Evolutionary conservation across 208 protist species (phyloP).

Genomic region (Trypanosoma brucei): DNA sequence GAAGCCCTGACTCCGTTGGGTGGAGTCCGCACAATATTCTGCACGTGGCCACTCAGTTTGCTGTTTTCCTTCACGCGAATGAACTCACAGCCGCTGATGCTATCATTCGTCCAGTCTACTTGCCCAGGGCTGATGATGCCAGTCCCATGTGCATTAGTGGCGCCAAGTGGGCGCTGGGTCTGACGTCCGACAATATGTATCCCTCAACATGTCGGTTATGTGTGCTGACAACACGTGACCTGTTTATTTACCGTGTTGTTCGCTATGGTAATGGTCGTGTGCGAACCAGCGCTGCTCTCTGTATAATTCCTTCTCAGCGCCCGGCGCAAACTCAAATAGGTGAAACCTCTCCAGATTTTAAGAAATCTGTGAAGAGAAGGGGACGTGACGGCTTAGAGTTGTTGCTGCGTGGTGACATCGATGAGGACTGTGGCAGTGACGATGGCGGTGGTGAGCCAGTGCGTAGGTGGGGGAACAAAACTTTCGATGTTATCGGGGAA

Average conservation of each 20-base stretch:
- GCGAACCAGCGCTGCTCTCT: slow-evolving; percentile 12
- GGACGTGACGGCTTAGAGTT: slow-evolving; percentile 12
- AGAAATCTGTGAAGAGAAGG: slow-evolving; percentile 3
- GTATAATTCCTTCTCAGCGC: slow-evolving; percentile 4
- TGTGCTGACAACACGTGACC: slow-evolving; percentile 51
- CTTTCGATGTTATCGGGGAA: slow-evolving; percentile 7
- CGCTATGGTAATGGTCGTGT: slow-evolving; percentile 25
- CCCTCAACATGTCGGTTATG: slow-evolving; percentile 57
- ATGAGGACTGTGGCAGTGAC: neutral
- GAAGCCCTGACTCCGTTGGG: slow-evolving; percentile 35
- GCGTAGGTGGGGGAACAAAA: neutral
- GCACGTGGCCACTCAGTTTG: slow-evolving; percentile 54
- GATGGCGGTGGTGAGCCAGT: neutral
- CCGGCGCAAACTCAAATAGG: neutral
- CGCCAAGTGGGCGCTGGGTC: slow-evolving; percentile 52
- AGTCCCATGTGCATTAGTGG: slow-evolving; percentile 19
- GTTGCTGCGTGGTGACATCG: neutral
- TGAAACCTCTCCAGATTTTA: neutral
- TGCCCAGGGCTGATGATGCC: neutral
- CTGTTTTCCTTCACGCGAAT: slow-evolving; percentile 48
- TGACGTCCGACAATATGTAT: slow-evolving; percentile 56
- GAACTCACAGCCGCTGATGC: slow-evolving; percentile 29
- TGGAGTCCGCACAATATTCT: slow-evolving; percentile 85
- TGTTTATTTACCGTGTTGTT: slow-evolving; percentile 71
- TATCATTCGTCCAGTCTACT: slow-evolving; percentile 17